Percentiles rank a stretch among this genome's conserved stretches.
Evolutionary conservation across 108 stramenopile species (phyloP).

Genomic region (Conticribra weissflogii): DNA sequence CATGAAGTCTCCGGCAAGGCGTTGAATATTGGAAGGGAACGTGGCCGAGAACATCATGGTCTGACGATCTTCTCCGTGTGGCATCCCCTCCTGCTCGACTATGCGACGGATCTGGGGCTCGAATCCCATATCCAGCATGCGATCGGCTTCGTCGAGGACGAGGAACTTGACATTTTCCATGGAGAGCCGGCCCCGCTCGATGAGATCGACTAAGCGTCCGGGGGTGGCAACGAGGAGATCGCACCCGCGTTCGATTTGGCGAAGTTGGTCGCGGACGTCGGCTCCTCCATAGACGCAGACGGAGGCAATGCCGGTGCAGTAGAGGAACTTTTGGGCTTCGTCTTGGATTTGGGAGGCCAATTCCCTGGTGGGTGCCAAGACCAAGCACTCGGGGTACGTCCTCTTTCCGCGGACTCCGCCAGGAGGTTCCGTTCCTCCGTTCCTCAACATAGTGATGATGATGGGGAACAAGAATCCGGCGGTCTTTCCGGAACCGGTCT

Average conservation of each 20-base stretch:
- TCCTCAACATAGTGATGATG: conserved; percentile 88
- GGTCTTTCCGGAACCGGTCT: conserved; percentile 96
- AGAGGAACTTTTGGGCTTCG: conserved; percentile 95
- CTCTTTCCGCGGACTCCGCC: conserved; percentile 54
- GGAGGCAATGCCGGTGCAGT: conserved; percentile 93
- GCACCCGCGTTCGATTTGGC: conserved; percentile 81
- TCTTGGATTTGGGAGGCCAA: conserved; percentile 98
- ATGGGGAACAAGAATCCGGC: conserved; percentile 98
- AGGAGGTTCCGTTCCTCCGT: conserved; percentile 76
- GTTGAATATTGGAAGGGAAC: conserved; percentile 93
- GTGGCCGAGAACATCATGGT: conserved; percentile 99
- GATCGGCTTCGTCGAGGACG: conserved; percentile 99
- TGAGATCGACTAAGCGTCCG: conserved; percentile 95
- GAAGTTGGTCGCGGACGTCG: conserved; percentile 90
- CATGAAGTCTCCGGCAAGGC: conserved; percentile 95
- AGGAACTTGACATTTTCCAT: conserved; percentile 87
- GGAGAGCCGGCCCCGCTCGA: conserved; percentile 89
- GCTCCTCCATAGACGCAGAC: conserved; percentile 96
- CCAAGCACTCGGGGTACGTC: conserved; percentile 84
- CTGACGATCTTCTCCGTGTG: conserved; percentile 79
- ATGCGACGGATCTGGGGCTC: conserved; percentile 93
- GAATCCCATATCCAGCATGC: conserved; percentile 99
- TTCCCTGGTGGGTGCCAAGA: conserved; percentile 98
- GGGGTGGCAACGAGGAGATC: conserved; percentile 99
- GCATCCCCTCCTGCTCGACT: conserved; percentile 81